phyloP scores from a whole-genome alignment of 2,329 filamentous ascomycete genomes.

The Nothophaeocryptopus gaeumannii region DNA sequence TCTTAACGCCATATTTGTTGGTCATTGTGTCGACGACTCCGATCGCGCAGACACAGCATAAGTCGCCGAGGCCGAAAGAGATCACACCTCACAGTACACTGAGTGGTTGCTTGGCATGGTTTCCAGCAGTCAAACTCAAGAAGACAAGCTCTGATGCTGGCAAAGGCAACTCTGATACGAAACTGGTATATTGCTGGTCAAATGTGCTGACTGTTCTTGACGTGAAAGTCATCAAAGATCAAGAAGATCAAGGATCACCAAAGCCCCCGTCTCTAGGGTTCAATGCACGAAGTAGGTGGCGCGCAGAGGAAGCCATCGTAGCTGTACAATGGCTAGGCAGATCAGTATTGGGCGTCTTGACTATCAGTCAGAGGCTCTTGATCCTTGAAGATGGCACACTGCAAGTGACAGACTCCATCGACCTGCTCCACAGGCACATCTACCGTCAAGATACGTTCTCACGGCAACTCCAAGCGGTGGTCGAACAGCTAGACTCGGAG shows the following conservation, averaged over 20 bases:
- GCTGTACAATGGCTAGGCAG: conserved; percentile 95
- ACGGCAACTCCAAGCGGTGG: conserved; percentile 74
- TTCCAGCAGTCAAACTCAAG: conserved; percentile 91
- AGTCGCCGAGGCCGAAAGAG: conserved; percentile 86
- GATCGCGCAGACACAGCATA: conserved; percentile 93
- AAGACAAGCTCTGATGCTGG: conserved; percentile 56
- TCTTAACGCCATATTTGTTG: conserved; percentile 90
- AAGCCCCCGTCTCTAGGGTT: conserved; percentile 78
- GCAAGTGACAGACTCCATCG: conserved; percentile 91
- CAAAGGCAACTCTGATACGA: conserved; percentile 68
- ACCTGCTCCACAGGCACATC: conserved; percentile 86
- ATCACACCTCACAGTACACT: conserved; percentile 84
- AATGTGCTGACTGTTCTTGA: conserved; percentile 94
- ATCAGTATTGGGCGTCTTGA: conserved; percentile 86
- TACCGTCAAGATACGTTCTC: conserved; percentile 92
- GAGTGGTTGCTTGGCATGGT: conserved; percentile 94
- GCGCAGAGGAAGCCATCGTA: conserved; percentile 90
- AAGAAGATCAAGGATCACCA: conserved; percentile 63
- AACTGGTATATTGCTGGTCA: conserved; percentile 97
- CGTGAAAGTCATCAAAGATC: conserved; percentile 66
- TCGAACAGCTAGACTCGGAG: conserved; percentile 84
- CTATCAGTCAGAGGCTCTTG: conserved; percentile 88
- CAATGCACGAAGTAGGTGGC: conserved; percentile 80
- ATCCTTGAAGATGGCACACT: conserved; percentile 87
- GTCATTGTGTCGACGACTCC: conserved; percentile 98